Conservation (phyloP, 1,139 yeast genomes). For the Hyphopichia burtonii region DNA sequence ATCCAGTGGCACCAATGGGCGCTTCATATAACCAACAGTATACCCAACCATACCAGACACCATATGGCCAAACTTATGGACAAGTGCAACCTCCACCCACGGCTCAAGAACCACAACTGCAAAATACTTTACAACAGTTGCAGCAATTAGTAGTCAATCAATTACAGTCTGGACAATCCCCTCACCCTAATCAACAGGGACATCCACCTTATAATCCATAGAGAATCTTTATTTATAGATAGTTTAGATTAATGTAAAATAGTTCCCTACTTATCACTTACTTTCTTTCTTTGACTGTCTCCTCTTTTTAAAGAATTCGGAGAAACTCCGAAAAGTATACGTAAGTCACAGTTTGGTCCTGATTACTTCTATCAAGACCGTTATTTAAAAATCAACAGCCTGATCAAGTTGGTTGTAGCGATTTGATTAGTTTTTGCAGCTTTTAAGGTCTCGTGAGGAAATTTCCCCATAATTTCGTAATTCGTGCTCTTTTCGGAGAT, state of each 20-base stretch:
- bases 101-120: slow-evolving; percentile 8
- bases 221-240: not conserved
- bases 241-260: not conserved
- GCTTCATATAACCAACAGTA: not conserved
- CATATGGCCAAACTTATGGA: not conserved
- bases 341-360: too few species aligned
- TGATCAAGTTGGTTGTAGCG: too few species aligned
- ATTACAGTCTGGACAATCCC: slow-evolving; percentile 5
- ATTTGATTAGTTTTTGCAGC: too few species aligned
- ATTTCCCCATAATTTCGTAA: too few species aligned
- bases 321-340: too few species aligned
- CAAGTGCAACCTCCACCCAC: slow-evolving; percentile 6
- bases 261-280: too few species aligned
- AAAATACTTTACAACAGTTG: slow-evolving; percentile 25
- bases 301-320: too few species aligned
- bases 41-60: not conserved
- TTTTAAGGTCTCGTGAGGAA: too few species aligned
- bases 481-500: too few species aligned
- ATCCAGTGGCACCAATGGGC: slow-evolving; percentile 1
- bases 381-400: too few species aligned
- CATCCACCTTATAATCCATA: slow-evolving; percentile 6
- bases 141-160: slow-evolving; percentile 29
- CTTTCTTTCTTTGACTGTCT: too few species aligned
- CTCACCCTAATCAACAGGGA: slow-evolving; percentile 6
- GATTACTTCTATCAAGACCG: too few species aligned